Evolutionary conservation across 495 filamentous ascomycete species (phyloP).

Genomic region (Cenococcum geophilum): DNA sequence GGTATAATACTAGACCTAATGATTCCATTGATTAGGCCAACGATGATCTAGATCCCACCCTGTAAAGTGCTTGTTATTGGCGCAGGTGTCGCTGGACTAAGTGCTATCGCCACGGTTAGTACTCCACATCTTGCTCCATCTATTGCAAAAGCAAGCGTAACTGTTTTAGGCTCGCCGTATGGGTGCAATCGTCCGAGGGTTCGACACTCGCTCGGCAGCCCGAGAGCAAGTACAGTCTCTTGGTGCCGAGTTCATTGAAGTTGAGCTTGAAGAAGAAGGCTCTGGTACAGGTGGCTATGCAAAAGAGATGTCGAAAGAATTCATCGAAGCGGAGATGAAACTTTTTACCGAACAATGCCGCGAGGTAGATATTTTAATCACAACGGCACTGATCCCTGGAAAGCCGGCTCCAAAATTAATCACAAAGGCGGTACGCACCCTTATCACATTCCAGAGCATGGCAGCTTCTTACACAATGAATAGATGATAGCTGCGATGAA

Average conservation of each 20-base stretch:
- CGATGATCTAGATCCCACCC: constrained; percentile 57
- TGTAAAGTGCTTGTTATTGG: constrained; percentile 79
- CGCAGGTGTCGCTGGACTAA: constrained; percentile 73
- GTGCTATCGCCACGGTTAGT: constrained; percentile 62
- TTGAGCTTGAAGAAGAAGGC: constrained; percentile 76
- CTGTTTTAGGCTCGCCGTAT: constrained; percentile 54
- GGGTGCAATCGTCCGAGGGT: constrained; percentile 78
- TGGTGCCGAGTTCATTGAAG: constrained; percentile 77
- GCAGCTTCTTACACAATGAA: not conserved
- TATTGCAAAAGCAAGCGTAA: not conserved
- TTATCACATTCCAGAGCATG: too few species aligned
- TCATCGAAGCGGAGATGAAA: constrained; percentile 82
- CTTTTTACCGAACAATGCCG: constrained; percentile 73
- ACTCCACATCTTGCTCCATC: not conserved
- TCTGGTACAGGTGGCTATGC: constrained; percentile 76
- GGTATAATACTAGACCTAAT: constrained; percentile 11
- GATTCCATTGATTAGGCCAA: not conserved
- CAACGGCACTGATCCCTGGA: constrained; percentile 75
- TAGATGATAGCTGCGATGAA: constrained; percentile 76
- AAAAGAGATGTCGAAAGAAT: constrained; percentile 84
- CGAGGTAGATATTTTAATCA: constrained; percentile 83
- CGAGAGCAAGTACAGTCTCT: constrained; percentile 80
- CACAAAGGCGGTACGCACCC: constrained; percentile 39
- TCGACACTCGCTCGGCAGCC: constrained; percentile 71
- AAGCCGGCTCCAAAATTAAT: constrained; percentile 70